Evolutionary conservation across 1,284 basidiomycete species (phyloP).

Genomic region (Stygiomarasmius scandens): DNA sequence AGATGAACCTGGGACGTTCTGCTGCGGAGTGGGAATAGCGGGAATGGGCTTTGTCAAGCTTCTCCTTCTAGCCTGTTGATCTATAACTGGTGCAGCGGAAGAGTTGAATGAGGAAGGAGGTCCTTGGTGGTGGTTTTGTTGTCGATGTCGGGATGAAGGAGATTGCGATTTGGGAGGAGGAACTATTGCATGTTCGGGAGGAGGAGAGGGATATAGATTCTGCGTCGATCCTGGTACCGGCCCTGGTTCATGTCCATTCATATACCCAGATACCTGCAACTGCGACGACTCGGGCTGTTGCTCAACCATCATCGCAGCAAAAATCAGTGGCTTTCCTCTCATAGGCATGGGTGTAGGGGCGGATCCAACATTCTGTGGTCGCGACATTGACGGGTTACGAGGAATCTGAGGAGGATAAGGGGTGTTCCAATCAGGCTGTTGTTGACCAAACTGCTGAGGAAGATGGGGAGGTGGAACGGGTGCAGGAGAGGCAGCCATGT

Average conservation of each 20-base stretch:
- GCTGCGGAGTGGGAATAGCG: neutral
- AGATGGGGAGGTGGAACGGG: neutral
- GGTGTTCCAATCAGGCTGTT: neutral
- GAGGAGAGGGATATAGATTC: slow-evolving; percentile 30
- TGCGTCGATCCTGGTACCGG: neutral
- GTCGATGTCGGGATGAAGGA: too few species aligned
- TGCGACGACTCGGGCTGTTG: slow-evolving; percentile 8
- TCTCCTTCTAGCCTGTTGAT: neutral
- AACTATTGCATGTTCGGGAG: slow-evolving; percentile 22
- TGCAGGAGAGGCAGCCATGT: neutral
- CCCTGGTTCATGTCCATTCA: neutral
- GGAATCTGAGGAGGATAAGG: neutral
- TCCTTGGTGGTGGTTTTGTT: too few species aligned
- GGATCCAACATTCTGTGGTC: neutral
- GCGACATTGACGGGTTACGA: neutral
- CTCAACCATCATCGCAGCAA: slow-evolving; percentile 34
- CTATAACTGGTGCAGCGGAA: neutral
- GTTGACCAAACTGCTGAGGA: neutral
- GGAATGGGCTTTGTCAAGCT: neutral
- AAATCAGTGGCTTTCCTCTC: slow-evolving; percentile 43
- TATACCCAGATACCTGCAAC: slow-evolving; percentile 8
- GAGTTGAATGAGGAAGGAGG: neutral
- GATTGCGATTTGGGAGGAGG: slow-evolving; percentile 8
- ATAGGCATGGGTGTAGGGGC: slow-evolving; percentile 9
- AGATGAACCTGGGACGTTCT: too few species aligned